Evolutionary conservation across 805 yeast genomes (phyloP).

Genomic region (Vanderwaltozyma tropicalis): DNA sequence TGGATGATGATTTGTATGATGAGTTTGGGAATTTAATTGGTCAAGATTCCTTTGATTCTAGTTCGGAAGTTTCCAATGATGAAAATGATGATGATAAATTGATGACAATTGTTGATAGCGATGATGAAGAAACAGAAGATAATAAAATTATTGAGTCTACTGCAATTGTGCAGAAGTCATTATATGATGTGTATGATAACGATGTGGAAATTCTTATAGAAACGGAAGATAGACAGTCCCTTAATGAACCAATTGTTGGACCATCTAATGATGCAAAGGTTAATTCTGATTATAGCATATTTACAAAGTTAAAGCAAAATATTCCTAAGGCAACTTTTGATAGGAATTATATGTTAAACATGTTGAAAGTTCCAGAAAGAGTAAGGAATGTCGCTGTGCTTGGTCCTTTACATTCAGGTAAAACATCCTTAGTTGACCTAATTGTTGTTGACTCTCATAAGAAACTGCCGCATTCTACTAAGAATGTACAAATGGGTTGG

Average conservation of each 20-base stretch:
- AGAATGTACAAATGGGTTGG: conserved; percentile 29
- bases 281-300: conserved; percentile 10
- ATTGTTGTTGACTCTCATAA: conserved; percentile 58
- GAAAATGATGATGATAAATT: background rate
- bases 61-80: background rate
- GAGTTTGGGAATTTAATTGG: conserved; percentile 38
- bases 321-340: conserved; percentile 55
- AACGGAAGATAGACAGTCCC: conserved; percentile 41
- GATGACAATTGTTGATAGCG: background rate
- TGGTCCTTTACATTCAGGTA: conserved; percentile 82
- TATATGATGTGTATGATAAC: conserved; percentile 42
- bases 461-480: conserved; percentile 20
- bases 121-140: conserved; percentile 1
- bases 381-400: conserved; percentile 64
- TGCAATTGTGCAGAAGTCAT: conserved; percentile 1
- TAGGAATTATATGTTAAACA: conserved; percentile 47
- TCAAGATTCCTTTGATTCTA: conserved; percentile 3
- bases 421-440: conserved; percentile 66
- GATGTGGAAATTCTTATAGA: conserved; percentile 58
- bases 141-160: background rate
- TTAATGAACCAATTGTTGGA: conserved; percentile 54
- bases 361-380: conserved; percentile 47
- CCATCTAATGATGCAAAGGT: conserved; percentile 37
- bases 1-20: conserved; percentile 66
- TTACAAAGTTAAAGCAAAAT: conserved; percentile 9